phyloP scores from a whole-genome alignment of 2,329 filamentous ascomycete genomes.

The Laburnicola sp. region DNA sequence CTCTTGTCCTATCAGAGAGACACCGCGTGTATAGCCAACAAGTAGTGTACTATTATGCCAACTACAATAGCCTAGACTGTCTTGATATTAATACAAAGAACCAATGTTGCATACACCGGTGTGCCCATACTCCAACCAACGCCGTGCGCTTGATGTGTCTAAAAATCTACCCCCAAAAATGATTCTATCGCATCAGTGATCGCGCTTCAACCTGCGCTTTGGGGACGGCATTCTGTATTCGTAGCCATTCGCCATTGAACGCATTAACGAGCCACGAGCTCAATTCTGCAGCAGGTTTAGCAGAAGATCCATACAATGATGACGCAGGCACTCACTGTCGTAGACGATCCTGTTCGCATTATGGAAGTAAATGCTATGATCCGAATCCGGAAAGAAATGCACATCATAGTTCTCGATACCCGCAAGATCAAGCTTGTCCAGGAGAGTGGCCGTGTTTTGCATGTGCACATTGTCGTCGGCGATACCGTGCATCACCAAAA shows the following conservation, averaged over 20 bases:
- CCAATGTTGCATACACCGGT: neutral
- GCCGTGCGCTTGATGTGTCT: neutral
- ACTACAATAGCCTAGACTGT: too few relatives aligned
- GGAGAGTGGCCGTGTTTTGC: constrained; percentile 85
- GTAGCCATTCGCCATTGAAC: constrained; percentile 93
- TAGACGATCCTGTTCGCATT: constrained; percentile 90
- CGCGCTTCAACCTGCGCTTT: constrained; percentile 33
- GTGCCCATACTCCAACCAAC: neutral
- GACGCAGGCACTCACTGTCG: constrained; percentile 68
- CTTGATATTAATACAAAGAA: neutral
- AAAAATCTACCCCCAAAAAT: neutral
- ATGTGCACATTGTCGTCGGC: constrained; percentile 97
- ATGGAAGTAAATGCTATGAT: constrained; percentile 94
- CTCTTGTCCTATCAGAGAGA: too few relatives aligned
- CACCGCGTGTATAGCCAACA: too few relatives aligned
- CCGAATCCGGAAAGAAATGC: constrained; percentile 93
- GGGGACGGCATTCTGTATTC: constrained; percentile 58
- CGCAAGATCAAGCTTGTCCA: constrained; percentile 82
- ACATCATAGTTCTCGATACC: constrained; percentile 93
- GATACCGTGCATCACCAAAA: constrained; percentile 94
- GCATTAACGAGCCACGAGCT: constrained; percentile 93
- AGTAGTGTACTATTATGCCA: neutral
- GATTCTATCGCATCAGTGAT: constrained; percentile 17
- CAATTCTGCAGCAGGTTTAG: constrained; percentile 59
- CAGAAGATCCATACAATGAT: neutral